Percentiles rank a stretch among this genome's conserved stretches.
phyloP scores from a whole-genome alignment of 2,329 filamentous ascomycete species.

The Fusarium tuaranense region DNA sequence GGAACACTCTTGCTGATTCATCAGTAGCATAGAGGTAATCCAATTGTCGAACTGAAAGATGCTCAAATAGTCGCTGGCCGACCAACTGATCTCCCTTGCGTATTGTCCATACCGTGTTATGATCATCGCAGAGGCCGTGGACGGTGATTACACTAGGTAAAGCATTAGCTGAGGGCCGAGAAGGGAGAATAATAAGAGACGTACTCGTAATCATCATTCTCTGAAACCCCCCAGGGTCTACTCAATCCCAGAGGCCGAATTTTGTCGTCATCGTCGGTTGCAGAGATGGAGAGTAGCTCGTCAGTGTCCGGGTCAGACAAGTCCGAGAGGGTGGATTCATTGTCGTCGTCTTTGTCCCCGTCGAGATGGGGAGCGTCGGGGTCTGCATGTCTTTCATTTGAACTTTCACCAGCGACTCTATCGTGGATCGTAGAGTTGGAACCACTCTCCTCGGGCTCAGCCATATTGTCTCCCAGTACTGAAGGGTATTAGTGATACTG shows the following conservation, averaged over 20 bases:
- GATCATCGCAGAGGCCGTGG: slow-evolving; percentile 21
- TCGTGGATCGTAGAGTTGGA: neutral
- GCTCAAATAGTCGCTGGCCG: neutral
- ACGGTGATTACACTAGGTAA: slow-evolving; percentile 17
- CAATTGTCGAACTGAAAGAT: neutral
- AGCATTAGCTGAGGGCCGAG: neutral
- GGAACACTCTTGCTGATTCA: neutral
- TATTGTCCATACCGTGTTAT: slow-evolving; percentile 10
- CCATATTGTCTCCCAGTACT: neutral
- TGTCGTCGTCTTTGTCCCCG: neutral
- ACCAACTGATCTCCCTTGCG: neutral
- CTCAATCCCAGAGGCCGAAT: neutral
- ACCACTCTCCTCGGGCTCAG: neutral
- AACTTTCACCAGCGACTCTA: neutral
- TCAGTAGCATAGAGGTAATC: neutral
- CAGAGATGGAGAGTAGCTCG: neutral
- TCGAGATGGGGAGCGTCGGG: neutral
- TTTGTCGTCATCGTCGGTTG: neutral
- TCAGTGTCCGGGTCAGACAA: neutral
- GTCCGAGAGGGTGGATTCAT: neutral
- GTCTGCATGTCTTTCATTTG: neutral
- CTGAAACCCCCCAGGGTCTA: neutral
- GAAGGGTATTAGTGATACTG: neutral
- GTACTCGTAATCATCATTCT: slow-evolving; percentile 5
- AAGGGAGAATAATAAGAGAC: neutral